A percentile compares a stretch with the other conserved stretches of the same genome.
These are phyloP conservation scores for Tetrapyrgos nigripes DNA, from an alignment of 1,284 basidiomycete species.

Conservation along the genomic window DNA sequence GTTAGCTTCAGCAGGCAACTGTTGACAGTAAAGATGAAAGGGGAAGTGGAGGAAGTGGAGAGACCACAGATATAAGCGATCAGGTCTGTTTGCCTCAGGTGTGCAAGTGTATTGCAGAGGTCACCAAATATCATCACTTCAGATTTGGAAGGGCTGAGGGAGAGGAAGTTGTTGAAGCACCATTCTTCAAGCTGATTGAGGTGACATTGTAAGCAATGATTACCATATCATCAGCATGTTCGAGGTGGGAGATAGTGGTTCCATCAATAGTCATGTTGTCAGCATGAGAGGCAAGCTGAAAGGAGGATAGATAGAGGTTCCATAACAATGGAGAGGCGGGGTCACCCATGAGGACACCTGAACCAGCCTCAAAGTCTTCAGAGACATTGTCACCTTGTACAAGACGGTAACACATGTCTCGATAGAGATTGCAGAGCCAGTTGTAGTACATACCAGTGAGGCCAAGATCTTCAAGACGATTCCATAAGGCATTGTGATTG, in stretches of 20 bases:
- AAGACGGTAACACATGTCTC: constrained; percentile 12
- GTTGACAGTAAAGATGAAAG: background rate
- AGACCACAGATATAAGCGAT: too few species aligned
- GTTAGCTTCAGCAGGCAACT: background rate
- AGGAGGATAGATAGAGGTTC: constrained; percentile 16
- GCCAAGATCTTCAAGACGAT: constrained; percentile 18
- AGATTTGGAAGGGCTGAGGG: too few species aligned
- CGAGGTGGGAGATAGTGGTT: constrained; percentile 25
- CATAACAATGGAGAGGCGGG: constrained; percentile 18
- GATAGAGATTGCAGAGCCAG: constrained; percentile 26
- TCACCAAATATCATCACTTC: too few species aligned
- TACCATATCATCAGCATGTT: constrained; percentile 37
- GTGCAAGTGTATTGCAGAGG: too few species aligned
- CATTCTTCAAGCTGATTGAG: too few species aligned
- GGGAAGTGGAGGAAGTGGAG: too few species aligned
- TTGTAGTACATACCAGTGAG: constrained; percentile 25
- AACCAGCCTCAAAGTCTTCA: constrained; percentile 1
- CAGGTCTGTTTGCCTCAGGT: too few species aligned
- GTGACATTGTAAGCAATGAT: constrained; percentile 22
- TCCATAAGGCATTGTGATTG: constrained; percentile 29
- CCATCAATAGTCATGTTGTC: constrained; percentile 28
- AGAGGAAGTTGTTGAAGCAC: too few species aligned
- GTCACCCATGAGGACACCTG: constrained; percentile 14
- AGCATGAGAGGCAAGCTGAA: constrained; percentile 5
- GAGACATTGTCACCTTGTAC: constrained; percentile 5